Base-by-base conservation (phyloP, 305 asterid genomes). In the Fraxinus angustifolia region DNA sequence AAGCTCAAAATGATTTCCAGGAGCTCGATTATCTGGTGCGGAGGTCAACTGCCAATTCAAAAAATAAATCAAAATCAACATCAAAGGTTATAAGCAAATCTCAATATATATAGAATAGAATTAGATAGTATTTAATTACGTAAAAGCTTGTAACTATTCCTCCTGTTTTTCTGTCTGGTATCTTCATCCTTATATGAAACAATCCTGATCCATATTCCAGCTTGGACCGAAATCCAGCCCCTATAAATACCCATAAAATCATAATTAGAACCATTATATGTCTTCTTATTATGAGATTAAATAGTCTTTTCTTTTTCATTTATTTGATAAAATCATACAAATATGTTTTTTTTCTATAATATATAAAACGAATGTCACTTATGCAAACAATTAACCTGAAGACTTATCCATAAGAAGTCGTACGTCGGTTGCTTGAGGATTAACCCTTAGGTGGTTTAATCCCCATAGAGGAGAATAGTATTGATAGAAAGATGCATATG, bases 161-260 rank as follows among this genome's bases (percentile, higher is more conserved):
- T 78, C 82, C 87, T 1, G 96, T 86, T 75, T 19, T 83, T 23
- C 40, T 84, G 0, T 83, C 53, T 3, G 92, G 88, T 68, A 85
- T 73, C 77, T 92, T 92, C 87, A 90, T 85, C 79, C 40, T 86
- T 45, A 90, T 82, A 42, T 71, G 89, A 76, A 92, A 90, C 75
- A 77, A 58, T 5, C 96, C 94, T 0, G 93, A 92, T 16, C 81
- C 84, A 8, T 79, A 92, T 0, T 82, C 80, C 65, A 11, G 75
- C 36, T 83, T 85, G n/a, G 96, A 92, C 82, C 80, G 86, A 83
- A 90, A 92, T 77, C 96, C 96, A 79, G 92, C 86, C 11, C 93
- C 96, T 82, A 53, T 6, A 78, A 8, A 26, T 12, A 19, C 0
- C n/a, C 60, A 31, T 4, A 16, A 8, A 50, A 50, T 7, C 21